phyloP scores from a whole-genome alignment of 768 basidiomycete species.

The Polyporus arcularius region DNA sequence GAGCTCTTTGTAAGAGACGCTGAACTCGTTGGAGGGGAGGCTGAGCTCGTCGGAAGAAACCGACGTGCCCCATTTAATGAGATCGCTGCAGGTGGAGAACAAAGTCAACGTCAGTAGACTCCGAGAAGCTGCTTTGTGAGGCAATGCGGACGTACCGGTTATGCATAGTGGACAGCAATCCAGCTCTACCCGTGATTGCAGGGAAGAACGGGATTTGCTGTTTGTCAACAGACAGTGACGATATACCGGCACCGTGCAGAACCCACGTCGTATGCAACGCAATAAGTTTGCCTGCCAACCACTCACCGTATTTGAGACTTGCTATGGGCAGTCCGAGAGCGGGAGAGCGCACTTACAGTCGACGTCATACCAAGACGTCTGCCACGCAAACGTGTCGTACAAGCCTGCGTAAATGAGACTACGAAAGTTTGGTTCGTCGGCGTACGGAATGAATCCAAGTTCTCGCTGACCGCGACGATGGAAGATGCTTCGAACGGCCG shows the following conservation, averaged over 20 bases:
- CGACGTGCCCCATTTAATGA: neutral
- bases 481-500: conserved; percentile 36
- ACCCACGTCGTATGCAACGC: conserved; percentile 45
- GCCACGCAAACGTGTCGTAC: conserved; percentile 38
- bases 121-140: too few relatives aligned
- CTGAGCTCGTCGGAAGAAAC: neutral
- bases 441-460: conserved; percentile 44
- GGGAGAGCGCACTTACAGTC: conserved; percentile 43
- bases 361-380: conserved; percentile 38
- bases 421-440: conserved; percentile 48
- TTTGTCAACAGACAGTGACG: neutral
- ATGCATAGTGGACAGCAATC: neutral
- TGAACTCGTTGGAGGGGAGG: too few relatives aligned
- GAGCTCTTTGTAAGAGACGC: too few relatives aligned
- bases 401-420: conserved; percentile 30
- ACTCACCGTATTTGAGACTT: too few relatives aligned
- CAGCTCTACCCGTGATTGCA: neutral
- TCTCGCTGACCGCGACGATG: neutral
- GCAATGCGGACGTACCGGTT: neutral
- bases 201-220: conserved; percentile 5
- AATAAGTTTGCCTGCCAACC: conserved; percentile 46
- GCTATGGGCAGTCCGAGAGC: too few relatives aligned
- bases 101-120: neutral
- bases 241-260: conserved; percentile 26
- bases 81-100: neutral